A percentile compares a stretch with the other conserved stretches of the same genome.
phyloP scores from a whole-genome alignment of 768 basidiomycete genomes.

The Nidularia pulvinata region DNA sequence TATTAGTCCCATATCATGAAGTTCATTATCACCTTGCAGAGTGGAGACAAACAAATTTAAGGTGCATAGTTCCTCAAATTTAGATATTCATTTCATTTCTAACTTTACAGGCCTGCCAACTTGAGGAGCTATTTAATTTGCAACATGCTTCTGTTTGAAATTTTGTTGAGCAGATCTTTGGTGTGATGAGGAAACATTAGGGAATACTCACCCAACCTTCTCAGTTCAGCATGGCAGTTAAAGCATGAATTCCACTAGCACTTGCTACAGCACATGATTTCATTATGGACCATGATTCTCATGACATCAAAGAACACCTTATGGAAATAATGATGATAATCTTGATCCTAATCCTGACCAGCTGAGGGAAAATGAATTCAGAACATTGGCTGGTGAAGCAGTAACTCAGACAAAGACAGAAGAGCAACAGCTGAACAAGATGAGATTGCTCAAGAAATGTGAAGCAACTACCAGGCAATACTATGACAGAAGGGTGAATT shows the following conservation, averaged over 20 bases:
- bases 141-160: slow-evolving; percentile 28
- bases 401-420: slow-evolving; percentile 1
- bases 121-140: slow-evolving; percentile 32
- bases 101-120: slow-evolving; percentile 22
- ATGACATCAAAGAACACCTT: slow-evolving; percentile 3
- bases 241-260: slow-evolving; percentile 6
- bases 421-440: slow-evolving; percentile 4
- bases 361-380: slow-evolving; percentile 4
- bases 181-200: slow-evolving; percentile 13
- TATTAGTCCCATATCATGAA: slow-evolving; percentile 31
- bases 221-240: slow-evolving; percentile 5
- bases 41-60: slow-evolving; percentile 14
- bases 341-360: slow-evolving; percentile 1
- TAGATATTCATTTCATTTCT: neutral
- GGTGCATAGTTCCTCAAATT: slow-evolving; percentile 2
- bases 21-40: slow-evolving; percentile 30
- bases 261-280: slow-evolving; percentile 7
- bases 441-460: slow-evolving; percentile 17
- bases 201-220: slow-evolving; percentile 1
- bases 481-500: neutral
- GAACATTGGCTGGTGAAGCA: slow-evolving; percentile 2
- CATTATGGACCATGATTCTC: slow-evolving; percentile 6
- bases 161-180: slow-evolving; percentile 36
- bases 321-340: slow-evolving; percentile 3
- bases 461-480: slow-evolving; percentile 7